Conservation (phyloP, 2,329 filamentous ascomycete genomes). For the Aureobasidium musti region DNA sequence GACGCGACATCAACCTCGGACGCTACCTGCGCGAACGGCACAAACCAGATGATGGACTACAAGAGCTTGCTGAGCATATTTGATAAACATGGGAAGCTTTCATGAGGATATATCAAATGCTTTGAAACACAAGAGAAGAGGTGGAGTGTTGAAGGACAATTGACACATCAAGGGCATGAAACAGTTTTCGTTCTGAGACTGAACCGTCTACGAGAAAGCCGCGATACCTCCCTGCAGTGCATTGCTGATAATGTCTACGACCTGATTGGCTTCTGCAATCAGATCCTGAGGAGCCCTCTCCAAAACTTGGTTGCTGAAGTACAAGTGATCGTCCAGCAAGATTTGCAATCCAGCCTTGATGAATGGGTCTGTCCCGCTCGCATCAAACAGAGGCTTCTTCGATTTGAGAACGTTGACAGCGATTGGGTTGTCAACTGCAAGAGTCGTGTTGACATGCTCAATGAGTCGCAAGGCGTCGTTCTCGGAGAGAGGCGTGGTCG, state of each 20-base stretch:
- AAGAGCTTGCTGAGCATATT: too few species aligned
- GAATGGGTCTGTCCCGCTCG: slow-evolving; percentile 4
- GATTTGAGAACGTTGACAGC: slow-evolving; percentile 1
- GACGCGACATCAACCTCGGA: too few species aligned
- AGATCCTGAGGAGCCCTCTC: slow-evolving; percentile 5
- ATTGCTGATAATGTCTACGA: slow-evolving; percentile 20
- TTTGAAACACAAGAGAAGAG: too few species aligned
- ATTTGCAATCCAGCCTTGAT: slow-evolving; percentile 19
- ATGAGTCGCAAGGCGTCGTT: slow-evolving; percentile 1
- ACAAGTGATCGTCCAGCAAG: slow-evolving; percentile 13
- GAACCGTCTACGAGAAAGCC: background rate
- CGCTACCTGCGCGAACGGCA: too few species aligned
- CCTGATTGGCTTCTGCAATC: slow-evolving; percentile 4
- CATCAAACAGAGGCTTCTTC: slow-evolving; percentile 15
- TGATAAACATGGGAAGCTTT: too few species aligned
- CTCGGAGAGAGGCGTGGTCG: background rate
- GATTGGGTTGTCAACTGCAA: slow-evolving; percentile 17
- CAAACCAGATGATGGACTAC: too few species aligned
- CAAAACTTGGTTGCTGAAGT: slow-evolving; percentile 14
- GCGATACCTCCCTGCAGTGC: slow-evolving; percentile 10
- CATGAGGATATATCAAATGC: too few species aligned
- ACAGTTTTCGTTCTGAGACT: background rate
- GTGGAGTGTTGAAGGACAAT: too few species aligned
- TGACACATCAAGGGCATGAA: too few species aligned
- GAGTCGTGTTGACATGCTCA: slow-evolving; percentile 16